Evolutionary conservation across 2,329 filamentous ascomycete genomes (phyloP).

Genomic region (Paraphaeosphaeria sporulosa): DNA sequence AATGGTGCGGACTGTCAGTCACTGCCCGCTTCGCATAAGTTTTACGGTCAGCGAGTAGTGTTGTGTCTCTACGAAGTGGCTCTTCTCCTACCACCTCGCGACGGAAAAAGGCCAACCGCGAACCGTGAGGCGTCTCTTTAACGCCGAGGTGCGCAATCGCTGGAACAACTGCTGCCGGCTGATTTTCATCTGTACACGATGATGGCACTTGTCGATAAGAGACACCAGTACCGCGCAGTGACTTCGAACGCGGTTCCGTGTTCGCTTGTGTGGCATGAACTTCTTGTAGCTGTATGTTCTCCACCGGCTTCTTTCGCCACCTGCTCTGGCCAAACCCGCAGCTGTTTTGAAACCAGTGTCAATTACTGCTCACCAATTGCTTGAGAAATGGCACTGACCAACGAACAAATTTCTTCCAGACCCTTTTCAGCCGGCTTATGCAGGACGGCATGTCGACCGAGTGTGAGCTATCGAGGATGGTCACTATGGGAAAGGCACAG

Average conservation of each 20-base stretch:
- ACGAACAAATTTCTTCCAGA: not conserved
- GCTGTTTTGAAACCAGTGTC: not conserved
- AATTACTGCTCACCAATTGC: not conserved
- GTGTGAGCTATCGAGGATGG: not conserved
- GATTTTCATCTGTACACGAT: not conserved
- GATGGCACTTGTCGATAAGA: not conserved
- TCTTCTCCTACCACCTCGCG: not conserved
- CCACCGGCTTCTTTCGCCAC: not conserved
- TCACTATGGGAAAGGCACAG: not conserved
- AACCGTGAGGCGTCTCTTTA: not conserved
- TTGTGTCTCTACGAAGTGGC: not conserved
- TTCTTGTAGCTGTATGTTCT: not conserved
- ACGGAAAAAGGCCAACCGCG: not conserved
- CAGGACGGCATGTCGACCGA: not conserved
- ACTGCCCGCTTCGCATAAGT: not conserved
- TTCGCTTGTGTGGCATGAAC: not conserved
- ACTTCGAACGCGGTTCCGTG: too few relatives aligned
- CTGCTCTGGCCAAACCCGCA: not conserved
- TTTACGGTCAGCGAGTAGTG: not conserved
- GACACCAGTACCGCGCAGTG: not conserved
- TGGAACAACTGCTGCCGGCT: not conserved
- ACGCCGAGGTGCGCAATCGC: not conserved
- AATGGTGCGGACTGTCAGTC: not conserved
- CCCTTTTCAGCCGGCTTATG: not conserved
- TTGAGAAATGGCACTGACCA: not conserved